These are phyloP conservation scores for Phytopythium vexans DNA, from an alignment of 352 stramenopile species.

Conservation along the genomic window DNA sequence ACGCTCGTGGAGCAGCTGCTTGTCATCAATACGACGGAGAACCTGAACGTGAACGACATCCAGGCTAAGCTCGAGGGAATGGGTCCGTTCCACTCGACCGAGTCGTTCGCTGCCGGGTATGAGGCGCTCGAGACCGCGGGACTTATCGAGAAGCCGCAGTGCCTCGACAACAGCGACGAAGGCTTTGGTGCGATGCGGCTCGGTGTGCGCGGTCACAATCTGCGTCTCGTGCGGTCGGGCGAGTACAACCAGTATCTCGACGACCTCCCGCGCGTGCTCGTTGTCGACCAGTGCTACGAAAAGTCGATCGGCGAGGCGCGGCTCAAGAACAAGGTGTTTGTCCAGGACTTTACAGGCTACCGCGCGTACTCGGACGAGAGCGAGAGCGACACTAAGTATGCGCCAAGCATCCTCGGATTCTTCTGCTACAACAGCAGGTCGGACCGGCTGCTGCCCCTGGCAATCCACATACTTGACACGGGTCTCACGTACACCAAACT, in stretches of 20 bases:
- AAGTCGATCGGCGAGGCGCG: conserved; percentile 10
- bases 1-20: conserved; percentile 4
- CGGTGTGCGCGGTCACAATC: conserved; percentile 24
- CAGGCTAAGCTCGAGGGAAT: neutral
- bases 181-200: conserved; percentile 26
- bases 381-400: conserved; percentile 22
- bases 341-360: conserved; percentile 17
- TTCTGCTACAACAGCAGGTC: conserved; percentile 24
- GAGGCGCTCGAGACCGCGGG: conserved; percentile 13
- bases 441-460: conserved; percentile 19
- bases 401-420: conserved; percentile 26
- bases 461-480: conserved; percentile 27
- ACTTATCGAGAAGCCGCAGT: conserved; percentile 19
- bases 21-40: conserved; percentile 6
- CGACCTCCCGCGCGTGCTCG: conserved; percentile 8
- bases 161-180: conserved; percentile 30
- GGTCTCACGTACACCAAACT: conserved; percentile 22
- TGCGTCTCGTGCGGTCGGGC: conserved; percentile 14
- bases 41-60: neutral
- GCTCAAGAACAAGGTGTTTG: conserved; percentile 19
- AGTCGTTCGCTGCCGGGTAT: conserved; percentile 2
- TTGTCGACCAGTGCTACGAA: conserved; percentile 15
- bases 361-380: conserved; percentile 17
- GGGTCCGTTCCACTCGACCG: neutral
- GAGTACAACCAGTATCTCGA: conserved; percentile 17